phyloP scores from a whole-genome alignment of 2,329 filamentous ascomycete genomes.

The Aspergillus fumigatiaffinis region DNA sequence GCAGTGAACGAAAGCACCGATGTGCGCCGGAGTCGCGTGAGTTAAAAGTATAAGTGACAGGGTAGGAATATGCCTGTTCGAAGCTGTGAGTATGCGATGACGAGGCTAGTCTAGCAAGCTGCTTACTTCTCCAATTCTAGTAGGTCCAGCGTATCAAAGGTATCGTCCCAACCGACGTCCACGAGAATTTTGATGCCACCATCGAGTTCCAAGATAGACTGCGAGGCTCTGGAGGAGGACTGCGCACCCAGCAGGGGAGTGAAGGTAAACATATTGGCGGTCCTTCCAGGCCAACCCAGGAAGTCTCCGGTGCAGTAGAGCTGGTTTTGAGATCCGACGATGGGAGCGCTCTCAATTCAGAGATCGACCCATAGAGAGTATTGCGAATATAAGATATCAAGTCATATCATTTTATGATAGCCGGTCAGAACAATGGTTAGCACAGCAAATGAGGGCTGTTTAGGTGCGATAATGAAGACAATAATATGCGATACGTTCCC shows the following conservation, averaged over 20 bases:
- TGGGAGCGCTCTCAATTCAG: background rate
- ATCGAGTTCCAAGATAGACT: constrained; percentile 95
- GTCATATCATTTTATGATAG: constrained; percentile 3
- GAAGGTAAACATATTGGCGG: constrained; percentile 80
- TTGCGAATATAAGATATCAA: background rate
- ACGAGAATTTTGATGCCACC: constrained; percentile 93
- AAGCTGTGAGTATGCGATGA: constrained; percentile 8
- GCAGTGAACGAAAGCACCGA: constrained; percentile 92
- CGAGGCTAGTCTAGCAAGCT: constrained; percentile 7
- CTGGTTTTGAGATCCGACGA: constrained; percentile 9
- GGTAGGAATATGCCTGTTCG: constrained; percentile 74
- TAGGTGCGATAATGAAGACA: background rate
- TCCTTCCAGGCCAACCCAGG: constrained; percentile 9
- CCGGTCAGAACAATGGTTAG: background rate
- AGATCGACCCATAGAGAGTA: background rate
- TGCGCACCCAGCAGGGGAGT: constrained; percentile 88
- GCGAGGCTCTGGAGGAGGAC: constrained; percentile 78
- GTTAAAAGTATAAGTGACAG: constrained; percentile 92
- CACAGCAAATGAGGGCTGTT: background rate
- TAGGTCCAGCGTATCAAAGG: constrained; percentile 77
- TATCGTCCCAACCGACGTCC: constrained; percentile 93
- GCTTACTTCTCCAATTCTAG: constrained; percentile 82
- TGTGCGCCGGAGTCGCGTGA: constrained; percentile 84
- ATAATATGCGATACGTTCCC: background rate
- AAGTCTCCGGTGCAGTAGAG: constrained; percentile 5